Conservation (phyloP, 768 basidiomycete species). For the Pisolithus tinctorius region DNA sequence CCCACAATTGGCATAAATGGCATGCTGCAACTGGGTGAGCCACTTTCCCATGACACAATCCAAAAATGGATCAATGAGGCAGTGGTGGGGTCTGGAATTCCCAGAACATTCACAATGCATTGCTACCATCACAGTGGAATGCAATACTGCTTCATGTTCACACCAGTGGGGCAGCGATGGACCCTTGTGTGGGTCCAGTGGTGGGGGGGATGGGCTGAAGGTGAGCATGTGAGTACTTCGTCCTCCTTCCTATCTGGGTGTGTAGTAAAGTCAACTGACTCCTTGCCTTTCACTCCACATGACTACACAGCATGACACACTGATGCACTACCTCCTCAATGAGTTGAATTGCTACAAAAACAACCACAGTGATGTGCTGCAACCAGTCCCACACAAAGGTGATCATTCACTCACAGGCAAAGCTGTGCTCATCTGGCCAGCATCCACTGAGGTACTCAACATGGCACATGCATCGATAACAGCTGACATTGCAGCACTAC, state of each 20-base stretch:
- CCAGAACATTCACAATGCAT: slow-evolving; percentile 19
- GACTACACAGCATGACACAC: not conserved
- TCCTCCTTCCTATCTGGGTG: not conserved
- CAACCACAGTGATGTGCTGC: slow-evolving; percentile 14
- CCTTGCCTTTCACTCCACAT: not conserved
- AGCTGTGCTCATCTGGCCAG: not conserved
- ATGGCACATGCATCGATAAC: not conserved
- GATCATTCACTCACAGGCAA: not conserved
- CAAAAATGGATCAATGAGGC: slow-evolving; percentile 16
- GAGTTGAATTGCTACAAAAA: slow-evolving; percentile 21
- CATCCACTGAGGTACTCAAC: not conserved
- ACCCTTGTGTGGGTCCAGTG: slow-evolving; percentile 27
- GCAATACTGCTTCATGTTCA: slow-evolving; percentile 26
- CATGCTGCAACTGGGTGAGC: slow-evolving; percentile 11
- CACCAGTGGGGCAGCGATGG: slow-evolving; percentile 31
- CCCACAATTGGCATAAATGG: slow-evolving; percentile 18
- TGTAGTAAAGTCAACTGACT: not conserved
- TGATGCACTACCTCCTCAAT: slow-evolving; percentile 21
- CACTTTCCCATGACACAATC: slow-evolving; percentile 17
- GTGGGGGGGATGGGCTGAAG: slow-evolving; percentile 40
- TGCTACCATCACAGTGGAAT: slow-evolving; percentile 22
- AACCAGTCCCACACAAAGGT: not conserved
- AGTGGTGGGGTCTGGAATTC: not conserved
- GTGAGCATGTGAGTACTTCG: slow-evolving; percentile 33
- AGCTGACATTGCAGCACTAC: not conserved